phyloP scores from a whole-genome alignment of 768 basidiomycete species.

The Plicaturopsis crispa region DNA sequence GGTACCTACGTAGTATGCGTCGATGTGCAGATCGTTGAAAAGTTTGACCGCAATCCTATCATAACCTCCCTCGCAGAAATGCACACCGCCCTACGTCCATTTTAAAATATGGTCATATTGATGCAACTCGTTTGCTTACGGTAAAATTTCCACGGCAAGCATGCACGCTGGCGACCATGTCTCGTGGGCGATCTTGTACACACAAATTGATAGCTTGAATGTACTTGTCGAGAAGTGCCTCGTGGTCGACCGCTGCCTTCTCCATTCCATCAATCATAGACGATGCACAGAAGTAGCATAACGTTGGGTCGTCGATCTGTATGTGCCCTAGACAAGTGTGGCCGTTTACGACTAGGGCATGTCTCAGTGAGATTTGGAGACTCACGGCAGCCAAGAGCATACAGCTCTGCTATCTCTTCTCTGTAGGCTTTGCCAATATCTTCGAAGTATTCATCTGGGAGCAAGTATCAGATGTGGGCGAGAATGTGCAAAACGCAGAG shows the following conservation, averaged over 20 bases:
- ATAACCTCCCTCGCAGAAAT: slow-evolving; percentile 40
- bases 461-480: neutral
- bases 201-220: slow-evolving; percentile 20
- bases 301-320: no score
- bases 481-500: slow-evolving; percentile 1
- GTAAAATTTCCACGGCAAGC: slow-evolving; percentile 32
- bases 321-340: no score
- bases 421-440: slow-evolving; percentile 40
- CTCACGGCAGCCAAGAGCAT: slow-evolving; percentile 38
- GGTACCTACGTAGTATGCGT: slow-evolving; percentile 37
- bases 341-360: no score
- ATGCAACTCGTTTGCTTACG: no score
- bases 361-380: no score
- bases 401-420: slow-evolving; percentile 35
- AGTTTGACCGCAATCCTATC: slow-evolving; percentile 36
- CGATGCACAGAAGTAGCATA: no score
- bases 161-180: slow-evolving; percentile 34
- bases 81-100: no score
- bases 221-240: slow-evolving; percentile 56
- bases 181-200: slow-evolving; percentile 26
- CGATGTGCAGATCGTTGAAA: slow-evolving; percentile 36
- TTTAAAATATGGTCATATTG: no score
- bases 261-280: slow-evolving; percentile 45
- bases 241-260: slow-evolving; percentile 51
- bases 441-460: slow-evolving; percentile 41